Percentiles rank a stretch among this genome's conserved stretches.
phyloP scores from a whole-genome alignment of 2,329 filamentous ascomycete genomes.

The Didymella exigua region DNA sequence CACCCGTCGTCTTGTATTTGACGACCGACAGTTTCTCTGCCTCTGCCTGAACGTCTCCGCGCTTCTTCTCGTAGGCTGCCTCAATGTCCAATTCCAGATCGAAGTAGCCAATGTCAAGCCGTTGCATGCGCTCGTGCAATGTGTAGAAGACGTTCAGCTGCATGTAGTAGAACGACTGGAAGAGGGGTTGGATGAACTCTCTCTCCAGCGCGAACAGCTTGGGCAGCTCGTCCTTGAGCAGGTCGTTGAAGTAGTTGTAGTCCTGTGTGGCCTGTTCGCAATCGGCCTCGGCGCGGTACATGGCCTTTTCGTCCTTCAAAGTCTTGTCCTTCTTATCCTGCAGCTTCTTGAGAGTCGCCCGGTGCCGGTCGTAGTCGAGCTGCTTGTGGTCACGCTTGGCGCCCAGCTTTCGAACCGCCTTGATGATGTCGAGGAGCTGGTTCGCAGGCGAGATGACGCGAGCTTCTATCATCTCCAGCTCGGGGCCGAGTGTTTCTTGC shows the following conservation, averaged over 20 bases:
- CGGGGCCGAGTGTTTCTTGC: constrained; percentile 84
- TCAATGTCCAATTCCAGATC: constrained; percentile 89
- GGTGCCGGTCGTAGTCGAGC: constrained; percentile 91
- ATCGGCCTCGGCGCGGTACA: constrained; percentile 94
- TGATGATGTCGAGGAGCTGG: constrained; percentile 92
- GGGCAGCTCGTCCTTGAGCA: constrained; percentile 94
- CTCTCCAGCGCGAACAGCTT: constrained; percentile 87
- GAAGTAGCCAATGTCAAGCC: constrained; percentile 96
- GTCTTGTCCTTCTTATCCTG: constrained; percentile 98
- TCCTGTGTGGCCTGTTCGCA: constrained; percentile 91
- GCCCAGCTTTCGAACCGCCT: constrained; percentile 87
- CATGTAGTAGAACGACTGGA: constrained; percentile 99
- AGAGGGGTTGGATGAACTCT: constrained; percentile 94
- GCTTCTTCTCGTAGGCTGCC: constrained; percentile 86
- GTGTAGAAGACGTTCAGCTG: constrained; percentile 99
- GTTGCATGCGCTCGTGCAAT: constrained; percentile 96
- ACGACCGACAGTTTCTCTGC: constrained; percentile 85
- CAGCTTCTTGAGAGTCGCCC: constrained; percentile 83
- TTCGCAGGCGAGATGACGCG: constrained; percentile 90
- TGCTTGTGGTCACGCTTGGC: constrained; percentile 96
- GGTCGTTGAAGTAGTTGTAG: constrained; percentile 96
- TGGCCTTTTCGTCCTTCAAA: constrained; percentile 94
- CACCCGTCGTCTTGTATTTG: constrained; percentile 88
- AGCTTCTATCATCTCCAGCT: constrained; percentile 96
- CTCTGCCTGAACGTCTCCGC: constrained; percentile 82